These are phyloP conservation scores for Trametes elegans DNA, from an alignment of 768 basidiomycete genomes.

Conservation along the genomic window DNA sequence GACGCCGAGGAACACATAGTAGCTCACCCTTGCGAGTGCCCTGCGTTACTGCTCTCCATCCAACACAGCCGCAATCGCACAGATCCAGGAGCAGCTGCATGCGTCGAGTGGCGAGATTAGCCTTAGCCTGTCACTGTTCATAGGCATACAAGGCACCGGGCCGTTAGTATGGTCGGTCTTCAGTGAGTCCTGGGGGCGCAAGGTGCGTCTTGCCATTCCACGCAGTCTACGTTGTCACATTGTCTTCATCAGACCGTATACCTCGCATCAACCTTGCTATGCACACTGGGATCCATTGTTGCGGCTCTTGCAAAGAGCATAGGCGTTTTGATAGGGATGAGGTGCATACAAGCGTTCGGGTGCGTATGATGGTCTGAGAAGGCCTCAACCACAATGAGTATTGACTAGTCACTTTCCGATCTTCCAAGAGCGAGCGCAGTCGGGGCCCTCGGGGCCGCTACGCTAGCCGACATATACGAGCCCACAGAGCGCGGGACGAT, in stretches of 20 bases:
- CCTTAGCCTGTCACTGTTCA: conserved; percentile 64
- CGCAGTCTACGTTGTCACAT: not conserved
- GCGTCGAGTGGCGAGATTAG: conserved; percentile 63
- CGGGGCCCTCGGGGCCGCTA: conserved; percentile 70
- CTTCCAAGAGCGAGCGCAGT: conserved; percentile 57
- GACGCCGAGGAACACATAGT: not conserved
- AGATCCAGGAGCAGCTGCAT: conserved; percentile 56
- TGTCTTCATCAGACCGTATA: conserved; percentile 46
- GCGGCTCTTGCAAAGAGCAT: conserved; percentile 56
- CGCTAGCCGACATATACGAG: conserved; percentile 77
- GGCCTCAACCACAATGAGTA: no score
- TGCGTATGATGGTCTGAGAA: conserved; percentile 29
- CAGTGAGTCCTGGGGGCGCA: conserved; percentile 74
- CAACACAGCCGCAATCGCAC: conserved; percentile 53
- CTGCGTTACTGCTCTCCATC: no score
- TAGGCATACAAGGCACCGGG: conserved; percentile 62
- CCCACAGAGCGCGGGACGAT: conserved; percentile 68
- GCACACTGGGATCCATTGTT: conserved; percentile 52
- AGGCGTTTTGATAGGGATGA: conserved; percentile 61
- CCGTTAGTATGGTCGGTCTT: conserved; percentile 67
- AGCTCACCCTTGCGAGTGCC: no score
- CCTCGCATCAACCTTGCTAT: conserved; percentile 48
- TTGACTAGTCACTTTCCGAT: no score
- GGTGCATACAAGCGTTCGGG: conserved; percentile 66
- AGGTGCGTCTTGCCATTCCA: conserved; percentile 38